phyloP scores from a whole-genome alignment of 2,329 filamentous ascomycete species.

The Verruconis gallopava region DNA sequence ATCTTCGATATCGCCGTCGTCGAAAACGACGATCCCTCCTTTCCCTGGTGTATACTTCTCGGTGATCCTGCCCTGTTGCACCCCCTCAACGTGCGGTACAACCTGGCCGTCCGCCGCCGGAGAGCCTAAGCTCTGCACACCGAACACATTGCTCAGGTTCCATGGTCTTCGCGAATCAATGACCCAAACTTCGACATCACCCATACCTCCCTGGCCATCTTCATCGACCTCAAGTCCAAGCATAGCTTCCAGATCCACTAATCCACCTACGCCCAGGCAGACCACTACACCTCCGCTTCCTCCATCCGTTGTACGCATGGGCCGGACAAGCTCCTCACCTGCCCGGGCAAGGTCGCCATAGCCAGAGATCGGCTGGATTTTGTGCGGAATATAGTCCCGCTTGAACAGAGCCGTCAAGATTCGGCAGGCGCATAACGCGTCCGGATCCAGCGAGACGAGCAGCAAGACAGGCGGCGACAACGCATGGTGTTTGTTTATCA shows the following conservation, averaged over 20 bases:
- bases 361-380: conserved; percentile 87
- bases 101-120: conserved; percentile 37
- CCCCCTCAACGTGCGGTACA: conserved; percentile 32
- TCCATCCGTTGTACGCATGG: conserved; percentile 75
- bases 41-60: conserved; percentile 61
- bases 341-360: conserved; percentile 79
- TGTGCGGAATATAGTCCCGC: conserved; percentile 94
- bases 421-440: conserved; percentile 87
- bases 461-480: conserved; percentile 82
- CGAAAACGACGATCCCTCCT: conserved; percentile 86
- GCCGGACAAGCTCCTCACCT: conserved; percentile 64
- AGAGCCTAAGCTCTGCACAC: conserved; percentile 44
- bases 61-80: conserved; percentile 59
- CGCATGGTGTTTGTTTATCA: conserved; percentile 77
- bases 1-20: conserved; percentile 89
- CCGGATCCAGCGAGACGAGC: conserved; percentile 85
- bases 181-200: conserved; percentile 90
- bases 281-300: conserved; percentile 81
- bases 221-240: conserved; percentile 62
- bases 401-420: conserved; percentile 90
- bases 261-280: conserved; percentile 82
- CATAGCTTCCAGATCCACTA: conserved; percentile 73
- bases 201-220: conserved; percentile 48
- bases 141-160: conserved; percentile 91
- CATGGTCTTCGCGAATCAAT: conserved; percentile 84